These are phyloP conservation scores for Coccomyxa subellipsoidea DNA, from an alignment of 163 green algal genomes.

Conservation along the genomic window DNA sequence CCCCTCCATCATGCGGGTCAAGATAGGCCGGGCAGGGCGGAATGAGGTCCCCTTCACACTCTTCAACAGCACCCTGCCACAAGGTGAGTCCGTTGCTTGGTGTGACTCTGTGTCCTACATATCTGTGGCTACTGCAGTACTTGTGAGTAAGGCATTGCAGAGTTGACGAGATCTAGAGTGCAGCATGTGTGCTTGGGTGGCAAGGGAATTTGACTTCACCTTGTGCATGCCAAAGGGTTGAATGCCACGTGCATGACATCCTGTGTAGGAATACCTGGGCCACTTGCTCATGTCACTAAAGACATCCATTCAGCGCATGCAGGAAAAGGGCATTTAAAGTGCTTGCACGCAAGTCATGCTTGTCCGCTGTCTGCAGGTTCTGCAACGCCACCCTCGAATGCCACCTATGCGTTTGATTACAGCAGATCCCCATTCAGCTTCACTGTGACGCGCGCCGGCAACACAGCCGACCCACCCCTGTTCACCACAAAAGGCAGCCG, in stretches of 20 bases:
- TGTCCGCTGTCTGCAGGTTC: not conserved
- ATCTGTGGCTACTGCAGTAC: too few species aligned
- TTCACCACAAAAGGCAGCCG: constrained; percentile 6
- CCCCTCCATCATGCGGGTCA: constrained; percentile 6
- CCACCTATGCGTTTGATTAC: not conserved
- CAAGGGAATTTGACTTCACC: too few species aligned
- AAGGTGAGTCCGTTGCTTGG: not conserved
- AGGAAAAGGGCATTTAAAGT: not conserved
- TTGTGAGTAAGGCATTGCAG: too few species aligned
- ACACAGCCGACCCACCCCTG: not conserved
- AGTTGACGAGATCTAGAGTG: too few species aligned
- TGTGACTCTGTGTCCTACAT: too few species aligned
- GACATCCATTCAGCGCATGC: too few species aligned
- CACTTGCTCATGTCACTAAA: too few species aligned
- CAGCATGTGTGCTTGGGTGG: too few species aligned
- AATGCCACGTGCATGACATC: too few species aligned
- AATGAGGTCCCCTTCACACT: not conserved
- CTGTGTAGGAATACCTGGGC: too few species aligned
- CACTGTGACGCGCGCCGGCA: not conserved
- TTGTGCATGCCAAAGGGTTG: too few species aligned
- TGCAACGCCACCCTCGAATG: not conserved
- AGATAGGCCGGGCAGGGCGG: not conserved
- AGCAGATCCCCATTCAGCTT: constrained; percentile 7
- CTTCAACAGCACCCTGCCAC: not conserved
- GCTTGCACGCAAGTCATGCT: not conserved